These are phyloP conservation scores for Eucalyptus cloeziana DNA, from an alignment of 345 rosid species.

Conservation along the genomic window DNA sequence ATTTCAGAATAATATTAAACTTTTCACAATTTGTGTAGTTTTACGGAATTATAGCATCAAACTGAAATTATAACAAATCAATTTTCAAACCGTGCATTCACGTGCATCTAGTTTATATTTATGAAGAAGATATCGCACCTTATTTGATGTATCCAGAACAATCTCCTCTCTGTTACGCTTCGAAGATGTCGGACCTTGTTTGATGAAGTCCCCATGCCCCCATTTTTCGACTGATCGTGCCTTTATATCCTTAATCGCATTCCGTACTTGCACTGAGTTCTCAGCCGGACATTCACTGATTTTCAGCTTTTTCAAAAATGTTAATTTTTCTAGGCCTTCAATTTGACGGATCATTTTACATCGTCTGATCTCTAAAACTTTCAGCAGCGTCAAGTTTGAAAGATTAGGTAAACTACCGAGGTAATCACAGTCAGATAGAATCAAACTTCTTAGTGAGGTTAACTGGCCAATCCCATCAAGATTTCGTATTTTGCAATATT, in stretches of 20 bases:
- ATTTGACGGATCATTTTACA: background rate
- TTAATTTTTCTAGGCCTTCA: background rate
- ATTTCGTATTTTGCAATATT: background rate
- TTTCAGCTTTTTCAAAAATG: too few species aligned
- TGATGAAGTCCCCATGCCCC: background rate
- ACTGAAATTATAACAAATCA: too few species aligned
- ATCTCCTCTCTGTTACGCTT: too few species aligned
- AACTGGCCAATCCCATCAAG: background rate
- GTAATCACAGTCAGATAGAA: background rate
- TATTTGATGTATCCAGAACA: too few species aligned
- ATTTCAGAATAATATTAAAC: too few species aligned
- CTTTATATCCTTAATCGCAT: accelerated
- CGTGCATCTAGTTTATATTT: accelerated
- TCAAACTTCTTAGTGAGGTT: background rate
- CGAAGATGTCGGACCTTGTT: too few species aligned
- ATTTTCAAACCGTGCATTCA: too few species aligned
- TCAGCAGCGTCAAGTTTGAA: background rate
- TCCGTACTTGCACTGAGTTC: too few species aligned
- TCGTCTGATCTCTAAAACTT: background rate
- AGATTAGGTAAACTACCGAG: background rate
- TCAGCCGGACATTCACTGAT: too few species aligned
- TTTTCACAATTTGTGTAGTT: too few species aligned
- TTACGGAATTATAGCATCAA: too few species aligned
- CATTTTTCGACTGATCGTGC: accelerated
- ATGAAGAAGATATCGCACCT: too few species aligned